Evolutionary conservation across 139 green algal species (phyloP).

Genomic region (Dunaliella primolecta): DNA sequence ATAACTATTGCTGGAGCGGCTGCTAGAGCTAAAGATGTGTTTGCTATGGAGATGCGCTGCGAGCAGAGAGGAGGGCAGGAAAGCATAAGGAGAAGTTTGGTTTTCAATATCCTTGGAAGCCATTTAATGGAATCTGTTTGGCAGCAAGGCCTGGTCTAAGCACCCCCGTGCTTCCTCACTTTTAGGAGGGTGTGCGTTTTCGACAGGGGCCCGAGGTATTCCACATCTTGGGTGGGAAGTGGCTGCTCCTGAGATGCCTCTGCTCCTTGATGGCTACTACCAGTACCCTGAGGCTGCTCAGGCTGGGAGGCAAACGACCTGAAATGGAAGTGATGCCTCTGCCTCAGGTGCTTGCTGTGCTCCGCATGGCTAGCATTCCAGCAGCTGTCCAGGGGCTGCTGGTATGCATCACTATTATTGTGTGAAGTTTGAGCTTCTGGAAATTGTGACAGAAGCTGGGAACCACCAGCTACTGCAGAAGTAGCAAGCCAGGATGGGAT

Average conservation of each 20-base stretch:
- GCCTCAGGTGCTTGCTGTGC: not conserved
- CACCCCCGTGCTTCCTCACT: not conserved
- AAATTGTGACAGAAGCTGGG: too few relatives aligned
- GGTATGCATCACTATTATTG: too few relatives aligned
- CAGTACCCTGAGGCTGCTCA: not conserved
- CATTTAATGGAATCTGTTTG: too few relatives aligned
- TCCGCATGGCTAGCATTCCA: too few relatives aligned
- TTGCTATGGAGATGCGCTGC: conserved; percentile 41
- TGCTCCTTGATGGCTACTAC: not conserved
- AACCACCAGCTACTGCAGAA: too few relatives aligned
- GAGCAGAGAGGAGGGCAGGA: not conserved
- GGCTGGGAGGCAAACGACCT: not conserved
- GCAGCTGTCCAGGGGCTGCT: too few relatives aligned
- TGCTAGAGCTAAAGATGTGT: conserved; percentile 33
- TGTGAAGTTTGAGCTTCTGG: too few relatives aligned
- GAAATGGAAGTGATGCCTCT: not conserved
- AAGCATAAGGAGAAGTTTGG: too few relatives aligned
- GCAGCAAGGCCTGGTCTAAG: too few relatives aligned
- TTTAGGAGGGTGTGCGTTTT: not conserved
- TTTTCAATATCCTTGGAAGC: too few relatives aligned
- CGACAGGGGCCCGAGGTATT: not conserved
- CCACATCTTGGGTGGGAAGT: not conserved
- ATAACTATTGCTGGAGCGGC: conserved; percentile 38
- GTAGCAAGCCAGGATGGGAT: too few relatives aligned
- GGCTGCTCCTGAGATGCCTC: not conserved